Conservation (phyloP, 106 monocot genomes). For the Allium sativum region DNA sequence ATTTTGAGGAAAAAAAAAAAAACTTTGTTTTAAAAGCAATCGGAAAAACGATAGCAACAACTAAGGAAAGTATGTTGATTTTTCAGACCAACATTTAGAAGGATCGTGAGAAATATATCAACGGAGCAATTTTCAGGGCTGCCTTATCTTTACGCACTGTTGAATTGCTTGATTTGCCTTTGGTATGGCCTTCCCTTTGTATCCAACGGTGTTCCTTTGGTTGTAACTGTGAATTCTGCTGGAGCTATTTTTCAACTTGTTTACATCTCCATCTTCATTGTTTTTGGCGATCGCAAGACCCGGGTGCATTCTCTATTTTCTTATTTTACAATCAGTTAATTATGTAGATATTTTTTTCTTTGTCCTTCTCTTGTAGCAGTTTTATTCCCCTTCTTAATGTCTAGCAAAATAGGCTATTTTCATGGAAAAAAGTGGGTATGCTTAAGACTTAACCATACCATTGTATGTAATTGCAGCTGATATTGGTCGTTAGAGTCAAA, state of each 20-base stretch:
- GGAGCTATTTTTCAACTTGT: conserved; percentile 75
- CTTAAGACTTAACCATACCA: too few species aligned
- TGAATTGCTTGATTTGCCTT: conserved; percentile 59
- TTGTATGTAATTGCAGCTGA: too few species aligned
- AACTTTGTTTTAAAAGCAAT: not conserved
- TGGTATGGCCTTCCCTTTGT: conserved; percentile 91
- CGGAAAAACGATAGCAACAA: too few species aligned
- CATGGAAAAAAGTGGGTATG: too few species aligned
- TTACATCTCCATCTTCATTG: conserved; percentile 60
- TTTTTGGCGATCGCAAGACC: conserved; percentile 30
- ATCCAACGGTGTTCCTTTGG: conserved; percentile 59
- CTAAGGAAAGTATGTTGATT: not conserved
- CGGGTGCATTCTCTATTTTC: conserved; percentile 25
- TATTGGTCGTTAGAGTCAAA: too few species aligned
- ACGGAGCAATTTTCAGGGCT: conserved; percentile 69
- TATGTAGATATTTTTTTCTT: too few species aligned
- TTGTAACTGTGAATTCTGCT: conserved; percentile 80
- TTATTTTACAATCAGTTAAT: too few species aligned
- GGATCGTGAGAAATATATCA: conserved; percentile 60
- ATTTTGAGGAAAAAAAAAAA: not conserved
- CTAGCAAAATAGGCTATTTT: too few species aligned
- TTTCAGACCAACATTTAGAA: conserved; percentile 54
- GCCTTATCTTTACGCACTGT: conserved; percentile 15
- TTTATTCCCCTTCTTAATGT: too few species aligned
- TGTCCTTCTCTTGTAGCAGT: too few species aligned